Conservation (phyloP, 2,329 filamentous ascomycete species). For the Aspergillus neotritici region DNA sequence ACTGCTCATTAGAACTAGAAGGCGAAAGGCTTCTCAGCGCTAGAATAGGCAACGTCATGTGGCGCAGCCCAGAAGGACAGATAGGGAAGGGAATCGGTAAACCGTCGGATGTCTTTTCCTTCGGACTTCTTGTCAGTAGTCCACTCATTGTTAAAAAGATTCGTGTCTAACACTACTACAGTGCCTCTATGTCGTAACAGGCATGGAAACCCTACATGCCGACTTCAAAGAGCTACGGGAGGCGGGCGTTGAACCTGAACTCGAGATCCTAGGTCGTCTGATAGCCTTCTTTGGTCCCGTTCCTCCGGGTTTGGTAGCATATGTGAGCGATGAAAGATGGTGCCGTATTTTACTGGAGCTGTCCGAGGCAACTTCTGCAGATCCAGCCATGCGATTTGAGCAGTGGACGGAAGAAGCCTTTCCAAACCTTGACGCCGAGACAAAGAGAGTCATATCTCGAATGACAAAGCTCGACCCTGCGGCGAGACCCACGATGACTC, state of each 20-base stretch:
- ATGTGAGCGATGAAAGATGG: conserved; percentile 25
- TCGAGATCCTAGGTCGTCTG: conserved; percentile 23
- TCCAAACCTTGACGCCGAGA: conserved; percentile 24
- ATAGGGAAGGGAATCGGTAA: no score
- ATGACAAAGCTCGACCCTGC: conserved; percentile 28
- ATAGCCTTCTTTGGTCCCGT: conserved; percentile 23
- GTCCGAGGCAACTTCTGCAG: no score
- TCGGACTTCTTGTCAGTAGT: no score
- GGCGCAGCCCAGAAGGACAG: no score
- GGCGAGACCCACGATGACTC: conserved; percentile 23
- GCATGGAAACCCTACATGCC: conserved; percentile 19
- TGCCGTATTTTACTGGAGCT: no score
- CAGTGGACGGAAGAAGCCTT: conserved; percentile 23
- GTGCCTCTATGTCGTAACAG: conserved; percentile 21
- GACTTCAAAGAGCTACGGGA: conserved; percentile 20
- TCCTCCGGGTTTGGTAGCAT: conserved; percentile 20
- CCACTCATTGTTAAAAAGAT: no score
- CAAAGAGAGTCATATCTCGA: conserved; percentile 25
- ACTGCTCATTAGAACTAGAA: no score
- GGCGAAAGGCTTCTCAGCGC: no score
- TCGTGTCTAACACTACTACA: no score
- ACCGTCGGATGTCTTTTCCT: no score
- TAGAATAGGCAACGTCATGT: no score
- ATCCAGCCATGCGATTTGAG: conserved; percentile 17
- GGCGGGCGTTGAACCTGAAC: conserved; percentile 20